Percentiles rank a stretch among this genome's conserved stretches.
These are phyloP conservation scores for Vitis vinifera DNA, from an alignment of 164 flowering plant genomes.

Conservation along the genomic window DNA sequence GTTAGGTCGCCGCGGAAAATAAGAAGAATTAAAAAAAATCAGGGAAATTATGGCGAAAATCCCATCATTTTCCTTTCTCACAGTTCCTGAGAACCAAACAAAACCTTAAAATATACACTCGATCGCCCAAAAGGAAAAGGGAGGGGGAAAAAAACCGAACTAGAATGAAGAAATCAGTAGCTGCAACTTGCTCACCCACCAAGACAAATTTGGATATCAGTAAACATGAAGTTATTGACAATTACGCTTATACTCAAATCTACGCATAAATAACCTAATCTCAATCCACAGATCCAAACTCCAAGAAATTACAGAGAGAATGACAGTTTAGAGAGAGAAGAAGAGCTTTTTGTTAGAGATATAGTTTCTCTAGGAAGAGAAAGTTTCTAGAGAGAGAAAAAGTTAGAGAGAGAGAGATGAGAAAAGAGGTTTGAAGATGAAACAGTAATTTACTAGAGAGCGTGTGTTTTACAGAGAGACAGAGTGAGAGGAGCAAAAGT, in stretches of 20 bases:
- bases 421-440: not conserved
- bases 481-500: too few species aligned
- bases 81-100: too few species aligned
- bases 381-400: not conserved
- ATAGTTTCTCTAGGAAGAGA: not conserved
- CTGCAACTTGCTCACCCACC: slow-evolving; percentile 17
- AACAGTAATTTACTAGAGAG: too few species aligned
- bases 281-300: slow-evolving; percentile 13
- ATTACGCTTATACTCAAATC: not conserved
- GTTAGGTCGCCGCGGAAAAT: too few species aligned
- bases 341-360: not conserved
- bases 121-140: too few species aligned
- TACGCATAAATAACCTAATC: not conserved
- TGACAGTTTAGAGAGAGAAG: not conserved
- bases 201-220: slow-evolving; percentile 21
- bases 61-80: too few species aligned
- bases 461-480: too few species aligned
- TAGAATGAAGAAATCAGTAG: not conserved
- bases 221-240: slow-evolving; percentile 16
- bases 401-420: slow-evolving; percentile 13
- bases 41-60: too few species aligned
- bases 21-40: too few species aligned
- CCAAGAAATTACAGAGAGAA: not conserved
- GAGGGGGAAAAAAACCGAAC: not conserved
- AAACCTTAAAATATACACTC: too few species aligned